Conservation (phyloP, 2,329 filamentous ascomycete species). For the Ophiosphaerella narmari region DNA sequence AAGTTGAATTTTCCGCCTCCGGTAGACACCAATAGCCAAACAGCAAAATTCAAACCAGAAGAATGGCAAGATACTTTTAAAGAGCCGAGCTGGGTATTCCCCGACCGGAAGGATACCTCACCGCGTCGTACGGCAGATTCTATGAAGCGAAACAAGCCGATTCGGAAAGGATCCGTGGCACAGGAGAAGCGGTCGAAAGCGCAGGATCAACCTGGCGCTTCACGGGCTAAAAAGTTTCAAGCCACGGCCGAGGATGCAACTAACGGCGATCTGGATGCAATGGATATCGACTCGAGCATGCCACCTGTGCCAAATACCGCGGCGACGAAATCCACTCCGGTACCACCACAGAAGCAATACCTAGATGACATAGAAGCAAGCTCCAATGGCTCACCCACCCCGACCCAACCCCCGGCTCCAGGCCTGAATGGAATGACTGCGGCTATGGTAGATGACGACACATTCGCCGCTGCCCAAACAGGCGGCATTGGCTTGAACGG, state of each 20-base stretch:
- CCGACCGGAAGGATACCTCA: conserved; percentile 35
- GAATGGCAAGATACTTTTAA: conserved; percentile 52
- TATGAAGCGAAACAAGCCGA: conserved; percentile 32
- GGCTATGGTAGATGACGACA: conserved; percentile 55
- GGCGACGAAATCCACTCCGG: conserved; percentile 8
- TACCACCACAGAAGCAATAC: conserved; percentile 7
- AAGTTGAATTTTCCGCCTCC: conserved; percentile 29
- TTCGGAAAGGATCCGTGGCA: conserved; percentile 38
- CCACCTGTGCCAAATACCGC: conserved; percentile 22
- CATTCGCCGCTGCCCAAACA: conserved; percentile 52
- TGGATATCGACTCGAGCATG: conserved; percentile 54
- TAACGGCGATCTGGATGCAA: conserved; percentile 46
- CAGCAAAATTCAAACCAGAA: conserved; percentile 49
- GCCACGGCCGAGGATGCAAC: conserved; percentile 35
- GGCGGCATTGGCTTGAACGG: conserved; percentile 60
- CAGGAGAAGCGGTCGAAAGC: conserved; percentile 35
- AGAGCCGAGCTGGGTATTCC: conserved; percentile 47
- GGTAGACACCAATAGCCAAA: conserved; percentile 24
- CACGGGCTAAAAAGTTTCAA: conserved; percentile 37
- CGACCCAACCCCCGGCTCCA: conserved; percentile 16
- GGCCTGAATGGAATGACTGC: conserved; percentile 52
- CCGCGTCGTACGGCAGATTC: conserved; percentile 36
- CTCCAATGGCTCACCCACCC: conserved; percentile 22
- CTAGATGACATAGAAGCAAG: conserved; percentile 7
- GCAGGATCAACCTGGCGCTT: conserved; percentile 33